Percentiles rank a stretch among this genome's conserved stretches.
Conservation (phyloP, 2,329 filamentous ascomycete genomes). For the Bimuria novae-zelandiae region DNA sequence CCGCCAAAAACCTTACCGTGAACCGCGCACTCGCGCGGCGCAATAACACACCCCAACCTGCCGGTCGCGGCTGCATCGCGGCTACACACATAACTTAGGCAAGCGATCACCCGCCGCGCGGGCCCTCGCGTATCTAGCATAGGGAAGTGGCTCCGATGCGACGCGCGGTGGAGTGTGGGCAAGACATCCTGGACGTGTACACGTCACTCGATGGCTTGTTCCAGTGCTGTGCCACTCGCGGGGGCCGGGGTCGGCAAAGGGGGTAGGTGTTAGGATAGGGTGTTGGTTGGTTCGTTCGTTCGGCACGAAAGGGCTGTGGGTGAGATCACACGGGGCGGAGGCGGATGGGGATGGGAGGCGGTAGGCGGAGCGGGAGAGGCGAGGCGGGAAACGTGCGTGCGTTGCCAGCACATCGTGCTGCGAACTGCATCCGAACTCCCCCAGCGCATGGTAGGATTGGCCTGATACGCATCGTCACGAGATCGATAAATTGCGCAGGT, state of each 20-base stretch:
- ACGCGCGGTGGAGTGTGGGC: neutral
- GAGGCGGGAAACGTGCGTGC: neutral
- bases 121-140: neutral
- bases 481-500: too few relatives aligned
- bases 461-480: too few relatives aligned
- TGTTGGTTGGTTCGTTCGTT: neutral
- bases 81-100: neutral
- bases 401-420: neutral
- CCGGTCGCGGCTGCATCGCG: too few relatives aligned
- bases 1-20: neutral
- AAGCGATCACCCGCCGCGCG: neutral
- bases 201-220: neutral
- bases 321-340: neutral
- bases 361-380: neutral
- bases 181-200: neutral
- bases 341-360: too few relatives aligned
- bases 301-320: neutral
- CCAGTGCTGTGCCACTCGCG: neutral
- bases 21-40: neutral
- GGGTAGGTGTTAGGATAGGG: neutral
- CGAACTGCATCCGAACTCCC: neutral
- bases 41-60: neutral
- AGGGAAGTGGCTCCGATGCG: neutral
- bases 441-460: too few relatives aligned
- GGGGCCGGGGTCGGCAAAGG: neutral